Conservation (phyloP, 176 grass and related monocot genomes). For the Musa acuminata region DNA sequence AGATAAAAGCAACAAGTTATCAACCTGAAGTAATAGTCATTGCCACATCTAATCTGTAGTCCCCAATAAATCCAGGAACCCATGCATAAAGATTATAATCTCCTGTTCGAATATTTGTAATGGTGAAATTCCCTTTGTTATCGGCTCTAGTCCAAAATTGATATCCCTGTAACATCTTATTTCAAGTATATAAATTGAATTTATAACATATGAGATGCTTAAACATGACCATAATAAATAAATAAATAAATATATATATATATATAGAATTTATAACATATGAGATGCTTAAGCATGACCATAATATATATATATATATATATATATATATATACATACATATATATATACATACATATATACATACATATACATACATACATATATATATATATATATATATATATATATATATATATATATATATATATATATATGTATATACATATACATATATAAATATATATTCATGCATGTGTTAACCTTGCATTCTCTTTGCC, state of each 20-base stretch:
- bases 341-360: too few relatives aligned
- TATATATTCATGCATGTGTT: background rate
- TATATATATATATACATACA: too few relatives aligned
- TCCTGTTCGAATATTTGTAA: slow-evolving; percentile 36
- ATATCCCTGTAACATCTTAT: slow-evolving; percentile 28
- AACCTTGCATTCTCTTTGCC: slow-evolving; percentile 98
- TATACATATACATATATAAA: background rate
- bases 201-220: background rate
- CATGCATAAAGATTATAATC: slow-evolving; percentile 65
- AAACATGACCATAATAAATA: too few relatives aligned
- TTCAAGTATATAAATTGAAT: background rate
- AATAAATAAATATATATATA: too few relatives aligned
- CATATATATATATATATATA: too few relatives aligned
- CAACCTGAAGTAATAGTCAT: slow-evolving; percentile 39
- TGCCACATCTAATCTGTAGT: slow-evolving; percentile 34
- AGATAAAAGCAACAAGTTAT: background rate
- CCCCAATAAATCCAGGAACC: slow-evolving; percentile 56
- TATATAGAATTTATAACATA: too few relatives aligned
- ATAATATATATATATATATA: too few relatives aligned
- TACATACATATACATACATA: too few relatives aligned
- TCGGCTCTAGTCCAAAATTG: slow-evolving; percentile 60
- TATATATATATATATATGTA: too few relatives aligned
- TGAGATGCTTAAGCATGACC: too few relatives aligned
- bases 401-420: too few relatives aligned
- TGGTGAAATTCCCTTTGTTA: slow-evolving; percentile 33